Conservation (phyloP, 1,139 yeast genomes). For the Candida anutae region DNA sequence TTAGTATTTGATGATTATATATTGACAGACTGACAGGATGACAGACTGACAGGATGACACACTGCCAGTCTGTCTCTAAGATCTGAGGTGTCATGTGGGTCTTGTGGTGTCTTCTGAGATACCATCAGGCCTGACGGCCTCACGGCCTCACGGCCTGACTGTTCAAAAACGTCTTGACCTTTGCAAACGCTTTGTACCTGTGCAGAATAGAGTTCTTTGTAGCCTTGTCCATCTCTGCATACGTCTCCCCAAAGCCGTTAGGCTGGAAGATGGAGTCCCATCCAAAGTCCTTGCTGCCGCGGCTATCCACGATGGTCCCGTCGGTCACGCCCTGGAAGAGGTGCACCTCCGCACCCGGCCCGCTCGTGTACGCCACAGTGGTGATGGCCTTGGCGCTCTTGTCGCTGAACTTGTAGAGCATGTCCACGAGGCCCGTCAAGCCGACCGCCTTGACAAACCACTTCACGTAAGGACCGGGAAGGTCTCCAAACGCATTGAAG, state of each 20-base stretch:
- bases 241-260: constrained; percentile 58
- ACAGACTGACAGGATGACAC: too few relatives aligned
- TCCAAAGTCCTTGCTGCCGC: constrained; percentile 82
- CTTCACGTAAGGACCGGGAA: constrained; percentile 90
- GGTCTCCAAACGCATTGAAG: constrained; percentile 65
- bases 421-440: constrained; percentile 61
- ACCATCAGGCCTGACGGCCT: too few relatives aligned
- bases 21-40: neutral
- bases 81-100: too few relatives aligned
- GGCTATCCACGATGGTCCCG: constrained; percentile 69
- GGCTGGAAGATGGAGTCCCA: constrained; percentile 95
- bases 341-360: constrained; percentile 63
- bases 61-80: too few relatives aligned
- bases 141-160: too few relatives aligned
- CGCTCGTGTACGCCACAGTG: constrained; percentile 86
- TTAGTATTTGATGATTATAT: neutral
- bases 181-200: constrained; percentile 72
- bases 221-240: constrained; percentile 83
- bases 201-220: constrained; percentile 81
- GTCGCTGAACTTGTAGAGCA: constrained; percentile 75
- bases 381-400: constrained; percentile 85
- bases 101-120: too few relatives aligned
- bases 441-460: constrained; percentile 82
- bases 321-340: constrained; percentile 80
- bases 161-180: constrained; percentile 59